These are phyloP conservation scores for Scheffersomyces spartinae DNA, from an alignment of 805 yeast species.

Conservation along the genomic window DNA sequence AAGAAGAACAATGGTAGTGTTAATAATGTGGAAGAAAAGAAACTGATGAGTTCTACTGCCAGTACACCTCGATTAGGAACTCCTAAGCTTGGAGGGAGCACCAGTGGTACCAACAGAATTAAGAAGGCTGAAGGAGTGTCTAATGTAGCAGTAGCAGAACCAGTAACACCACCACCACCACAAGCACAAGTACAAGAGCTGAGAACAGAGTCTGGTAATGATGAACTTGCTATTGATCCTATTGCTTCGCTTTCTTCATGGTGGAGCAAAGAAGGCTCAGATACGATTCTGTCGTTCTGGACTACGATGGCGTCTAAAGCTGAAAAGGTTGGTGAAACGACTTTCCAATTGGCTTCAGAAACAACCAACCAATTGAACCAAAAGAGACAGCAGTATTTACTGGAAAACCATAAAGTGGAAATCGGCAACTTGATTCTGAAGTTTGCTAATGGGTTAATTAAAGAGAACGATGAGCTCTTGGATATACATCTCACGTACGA, in stretches of 20 bases:
- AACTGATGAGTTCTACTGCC: too few relatives aligned
- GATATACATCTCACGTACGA: constrained; percentile 49
- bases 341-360: constrained; percentile 37
- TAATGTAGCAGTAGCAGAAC: not conserved
- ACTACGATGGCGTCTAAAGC: constrained; percentile 50
- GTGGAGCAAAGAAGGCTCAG: constrained; percentile 66
- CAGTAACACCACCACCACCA: not conserved
- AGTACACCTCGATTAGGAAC: too few relatives aligned
- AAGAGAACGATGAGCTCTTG: constrained; percentile 38
- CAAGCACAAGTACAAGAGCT: too few relatives aligned
- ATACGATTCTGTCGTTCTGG: constrained; percentile 57
- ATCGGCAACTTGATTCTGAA: constrained; percentile 20
- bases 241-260: constrained; percentile 55
- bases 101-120: not conserved
- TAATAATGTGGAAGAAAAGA: not conserved
- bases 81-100: too few relatives aligned
- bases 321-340: constrained; percentile 35
- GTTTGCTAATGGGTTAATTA: constrained; percentile 40
- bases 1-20: not conserved
- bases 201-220: constrained; percentile 1
- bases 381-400: constrained; percentile 23
- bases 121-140: constrained; percentile 1
- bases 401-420: constrained; percentile 12
- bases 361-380: constrained; percentile 30
- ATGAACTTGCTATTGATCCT: constrained; percentile 34